phyloP scores from a whole-genome alignment of 2,329 filamentous ascomycete genomes.

The Fusarium sp. region DNA sequence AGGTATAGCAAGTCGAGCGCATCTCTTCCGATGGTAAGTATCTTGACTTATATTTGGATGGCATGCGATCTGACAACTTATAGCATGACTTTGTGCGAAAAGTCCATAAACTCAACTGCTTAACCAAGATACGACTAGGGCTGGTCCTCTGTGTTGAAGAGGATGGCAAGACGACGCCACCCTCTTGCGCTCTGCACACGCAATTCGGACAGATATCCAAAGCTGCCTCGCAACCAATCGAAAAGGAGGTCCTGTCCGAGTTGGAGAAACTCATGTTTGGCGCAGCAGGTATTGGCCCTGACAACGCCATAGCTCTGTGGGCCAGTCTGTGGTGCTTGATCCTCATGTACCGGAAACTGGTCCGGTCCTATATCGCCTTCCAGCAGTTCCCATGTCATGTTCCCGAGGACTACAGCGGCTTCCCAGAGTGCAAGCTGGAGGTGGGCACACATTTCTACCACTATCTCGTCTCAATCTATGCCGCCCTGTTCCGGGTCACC shows the following conservation, averaged over 20 bases:
- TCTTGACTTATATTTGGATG: neutral
- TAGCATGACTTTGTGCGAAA: conserved; percentile 42
- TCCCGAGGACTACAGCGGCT: conserved; percentile 45
- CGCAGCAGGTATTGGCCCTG: conserved; percentile 36
- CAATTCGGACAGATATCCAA: conserved; percentile 47
- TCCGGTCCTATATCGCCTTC: conserved; percentile 45
- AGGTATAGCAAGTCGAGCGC: conserved; percentile 39
- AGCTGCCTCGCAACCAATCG: conserved; percentile 42
- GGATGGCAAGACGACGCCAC: conserved; percentile 37
- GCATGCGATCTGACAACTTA: conserved; percentile 2
- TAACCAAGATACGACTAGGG: conserved; percentile 43
- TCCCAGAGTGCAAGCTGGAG: conserved; percentile 45
- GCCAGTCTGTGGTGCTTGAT: conserved; percentile 46
- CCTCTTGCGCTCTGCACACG: conserved; percentile 45
- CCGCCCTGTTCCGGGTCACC: conserved; percentile 43
- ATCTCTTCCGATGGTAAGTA: conserved; percentile 41
- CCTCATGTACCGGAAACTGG: conserved; percentile 46
- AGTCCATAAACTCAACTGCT: conserved; percentile 44
- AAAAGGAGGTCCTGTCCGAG: conserved; percentile 42
- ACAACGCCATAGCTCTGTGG: conserved; percentile 44
- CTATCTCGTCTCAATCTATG: conserved; percentile 46
- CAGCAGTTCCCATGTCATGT: conserved; percentile 46
- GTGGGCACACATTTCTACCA: conserved; percentile 46
- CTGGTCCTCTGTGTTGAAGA: conserved; percentile 43
- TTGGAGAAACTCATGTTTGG: conserved; percentile 45